Evolutionary conservation across 2,329 filamentous ascomycete genomes (phyloP).

Genomic region (Tolypocladium album): DNA sequence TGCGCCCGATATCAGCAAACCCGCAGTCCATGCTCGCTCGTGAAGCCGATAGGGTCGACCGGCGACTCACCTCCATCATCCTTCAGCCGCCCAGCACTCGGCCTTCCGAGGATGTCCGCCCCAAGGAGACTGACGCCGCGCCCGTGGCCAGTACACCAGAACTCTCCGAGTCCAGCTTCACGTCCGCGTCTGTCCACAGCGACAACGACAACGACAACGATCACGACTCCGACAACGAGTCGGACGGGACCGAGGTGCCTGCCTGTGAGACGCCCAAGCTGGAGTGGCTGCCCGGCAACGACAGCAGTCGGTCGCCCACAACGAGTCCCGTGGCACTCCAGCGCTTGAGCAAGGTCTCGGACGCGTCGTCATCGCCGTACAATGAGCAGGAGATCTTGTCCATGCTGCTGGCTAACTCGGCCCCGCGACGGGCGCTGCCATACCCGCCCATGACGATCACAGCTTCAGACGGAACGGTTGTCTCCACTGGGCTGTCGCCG

Average conservation of each 20-base stretch:
- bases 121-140: constrained; percentile 4
- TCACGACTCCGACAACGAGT: constrained; percentile 3
- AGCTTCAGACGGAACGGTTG: constrained; percentile 14
- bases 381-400: constrained; percentile 22
- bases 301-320: constrained; percentile 4
- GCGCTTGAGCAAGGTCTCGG: constrained; percentile 1
- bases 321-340: constrained; percentile 3
- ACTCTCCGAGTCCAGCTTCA: constrained; percentile 13
- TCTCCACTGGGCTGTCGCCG: constrained; percentile 18
- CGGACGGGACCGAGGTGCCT: constrained; percentile 7
- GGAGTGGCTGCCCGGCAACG: constrained; percentile 1
- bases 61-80: not conserved
- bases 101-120: constrained; percentile 7
- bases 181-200: constrained; percentile 13
- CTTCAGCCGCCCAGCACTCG: constrained; percentile 3
- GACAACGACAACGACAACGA: constrained; percentile 8
- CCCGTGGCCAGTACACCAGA: constrained; percentile 1
- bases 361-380: constrained; percentile 18
- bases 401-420: constrained; percentile 14
- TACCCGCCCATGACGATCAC: constrained; percentile 15
- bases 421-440: constrained; percentile 15
- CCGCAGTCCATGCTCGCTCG: constrained; percentile 5
- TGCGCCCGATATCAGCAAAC: constrained; percentile 12
- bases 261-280: constrained; percentile 6
- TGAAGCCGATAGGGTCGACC: not conserved